These are phyloP conservation scores for Pseudogymnoascus sp. DNA, from an alignment of 2,329 filamentous ascomycete species.

Conservation along the genomic window DNA sequence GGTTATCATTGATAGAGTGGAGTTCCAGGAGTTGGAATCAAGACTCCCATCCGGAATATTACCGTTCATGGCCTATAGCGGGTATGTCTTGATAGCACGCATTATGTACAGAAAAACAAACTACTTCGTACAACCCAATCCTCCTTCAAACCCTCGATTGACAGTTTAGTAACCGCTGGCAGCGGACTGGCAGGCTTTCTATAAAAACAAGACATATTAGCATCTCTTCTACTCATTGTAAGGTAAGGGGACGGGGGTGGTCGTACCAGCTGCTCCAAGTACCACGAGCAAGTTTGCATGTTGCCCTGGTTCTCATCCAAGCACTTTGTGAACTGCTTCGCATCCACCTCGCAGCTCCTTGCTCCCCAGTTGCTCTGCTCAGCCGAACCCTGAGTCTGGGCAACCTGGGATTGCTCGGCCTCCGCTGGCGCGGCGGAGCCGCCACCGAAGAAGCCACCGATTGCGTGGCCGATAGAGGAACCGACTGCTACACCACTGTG, in stretches of 20 bases:
- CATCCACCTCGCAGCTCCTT: conserved; percentile 70
- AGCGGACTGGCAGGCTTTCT: conserved; percentile 77
- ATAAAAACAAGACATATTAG: conserved; percentile 24
- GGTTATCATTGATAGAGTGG: conserved; percentile 8
- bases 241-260: not conserved
- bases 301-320: conserved; percentile 93
- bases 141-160: not conserved
- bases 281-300: conserved; percentile 96
- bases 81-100: conserved; percentile 9
- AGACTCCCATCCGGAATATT: conserved; percentile 6
- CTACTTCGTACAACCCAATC: not conserved
- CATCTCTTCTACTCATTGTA: conserved; percentile 11
- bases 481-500: conserved; percentile 89
- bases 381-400: conserved; percentile 43
- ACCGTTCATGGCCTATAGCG: conserved; percentile 5
- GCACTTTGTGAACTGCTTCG: conserved; percentile 84
- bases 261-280: conserved; percentile 78
- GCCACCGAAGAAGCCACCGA: conserved; percentile 81
- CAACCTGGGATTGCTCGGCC: conserved; percentile 40
- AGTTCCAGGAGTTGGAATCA: conserved; percentile 6
- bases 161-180: conserved; percentile 58
- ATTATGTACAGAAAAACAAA: conserved; percentile 6
- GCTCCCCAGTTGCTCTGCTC: conserved; percentile 47
- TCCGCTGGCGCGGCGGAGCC: conserved; percentile 52
- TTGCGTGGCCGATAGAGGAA: conserved; percentile 88